Evolutionary conservation across 208 protist genomes (phyloP).

Genomic region (Leishmania arabica): DNA sequence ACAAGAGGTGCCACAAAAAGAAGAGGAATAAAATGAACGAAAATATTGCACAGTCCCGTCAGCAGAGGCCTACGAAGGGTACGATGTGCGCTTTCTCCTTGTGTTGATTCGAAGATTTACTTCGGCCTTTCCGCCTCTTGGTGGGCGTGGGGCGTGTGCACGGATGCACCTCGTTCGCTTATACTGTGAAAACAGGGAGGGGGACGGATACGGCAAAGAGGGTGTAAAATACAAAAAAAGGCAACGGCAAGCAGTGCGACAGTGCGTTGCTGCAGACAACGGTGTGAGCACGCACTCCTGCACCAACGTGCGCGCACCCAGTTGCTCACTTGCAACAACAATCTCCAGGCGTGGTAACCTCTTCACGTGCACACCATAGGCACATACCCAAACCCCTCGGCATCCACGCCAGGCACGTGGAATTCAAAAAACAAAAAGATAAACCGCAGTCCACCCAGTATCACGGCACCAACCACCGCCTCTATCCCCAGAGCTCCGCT

Average conservation of each 20-base stretch:
- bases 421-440: background rate
- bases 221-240: background rate
- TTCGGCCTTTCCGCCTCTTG: background rate
- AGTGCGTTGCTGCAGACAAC: background rate
- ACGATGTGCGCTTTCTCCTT: background rate
- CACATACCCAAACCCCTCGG: background rate
- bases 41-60: background rate
- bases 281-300: background rate
- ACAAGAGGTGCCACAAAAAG: background rate
- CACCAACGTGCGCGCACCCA: background rate
- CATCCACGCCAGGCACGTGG: constrained; percentile 1
- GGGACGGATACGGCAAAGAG: background rate
- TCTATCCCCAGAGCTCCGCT: constrained; percentile 89
- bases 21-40: background rate
- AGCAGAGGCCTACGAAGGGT: background rate
- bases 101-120: background rate
- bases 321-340: background rate
- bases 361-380: background rate
- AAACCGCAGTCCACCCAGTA: background rate
- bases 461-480: background rate
- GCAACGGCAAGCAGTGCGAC: background rate
- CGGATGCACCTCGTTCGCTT: background rate
- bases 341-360: background rate
- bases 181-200: background rate
- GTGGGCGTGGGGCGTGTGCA: background rate